phyloP scores from a whole-genome alignment of 257 asterid genomes.

The Lycium barbarum region DNA sequence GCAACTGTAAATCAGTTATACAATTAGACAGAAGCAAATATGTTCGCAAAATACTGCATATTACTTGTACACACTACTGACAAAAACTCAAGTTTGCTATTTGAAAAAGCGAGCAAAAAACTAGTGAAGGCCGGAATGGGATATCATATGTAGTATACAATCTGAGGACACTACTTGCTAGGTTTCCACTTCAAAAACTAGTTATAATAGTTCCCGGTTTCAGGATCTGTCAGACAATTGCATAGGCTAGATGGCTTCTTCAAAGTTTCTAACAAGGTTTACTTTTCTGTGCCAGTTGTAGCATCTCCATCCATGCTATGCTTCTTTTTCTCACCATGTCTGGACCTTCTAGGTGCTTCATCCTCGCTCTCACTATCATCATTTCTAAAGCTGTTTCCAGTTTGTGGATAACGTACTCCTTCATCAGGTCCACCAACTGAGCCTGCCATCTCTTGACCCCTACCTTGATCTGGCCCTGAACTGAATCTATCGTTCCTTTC shows the following conservation, averaged over 20 bases:
- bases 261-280: background rate
- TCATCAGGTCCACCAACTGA: conserved; percentile 45
- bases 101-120: conserved; percentile 5
- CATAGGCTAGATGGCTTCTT: conserved; percentile 24
- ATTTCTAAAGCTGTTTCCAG: conserved; percentile 44
- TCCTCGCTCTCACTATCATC: conserved; percentile 74
- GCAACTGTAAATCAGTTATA: conserved; percentile 11
- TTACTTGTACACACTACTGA: background rate
- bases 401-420: conserved; percentile 50
- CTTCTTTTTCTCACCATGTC: conserved; percentile 67
- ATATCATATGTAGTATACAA: conserved; percentile 16
- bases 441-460: conserved; percentile 60
- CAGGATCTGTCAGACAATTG: background rate
- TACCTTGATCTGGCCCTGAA: conserved; percentile 58
- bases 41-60: background rate
- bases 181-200: conserved; percentile 20
- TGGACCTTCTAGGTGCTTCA: conserved; percentile 79
- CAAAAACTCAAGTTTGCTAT: background rate
- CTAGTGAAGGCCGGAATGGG: conserved; percentile 8
- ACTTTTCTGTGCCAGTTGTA: conserved; percentile 40
- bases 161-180: conserved; percentile 17
- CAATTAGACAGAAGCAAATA: conserved; percentile 1
- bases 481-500: conserved; percentile 51
- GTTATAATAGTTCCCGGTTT: background rate
- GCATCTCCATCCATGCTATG: conserved; percentile 51